Conservation (phyloP, 306 rosid genomes). For the Echinosophora koreensis region DNA sequence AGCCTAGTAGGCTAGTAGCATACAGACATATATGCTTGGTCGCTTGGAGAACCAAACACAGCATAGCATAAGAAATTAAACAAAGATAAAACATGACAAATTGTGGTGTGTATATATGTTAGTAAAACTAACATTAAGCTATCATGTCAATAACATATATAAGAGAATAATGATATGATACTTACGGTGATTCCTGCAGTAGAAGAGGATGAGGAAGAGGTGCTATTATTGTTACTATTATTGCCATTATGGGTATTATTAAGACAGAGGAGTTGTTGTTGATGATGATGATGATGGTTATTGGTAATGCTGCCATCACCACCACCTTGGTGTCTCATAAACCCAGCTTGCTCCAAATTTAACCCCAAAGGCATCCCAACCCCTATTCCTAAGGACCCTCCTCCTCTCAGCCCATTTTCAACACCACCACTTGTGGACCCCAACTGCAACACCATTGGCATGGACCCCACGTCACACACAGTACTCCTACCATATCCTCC, state of each 20-base stretch:
- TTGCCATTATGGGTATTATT: constrained; percentile 24
- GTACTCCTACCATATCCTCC: constrained; percentile 32
- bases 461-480: constrained; percentile 56
- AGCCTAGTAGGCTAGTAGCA: background rate
- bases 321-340: constrained; percentile 57
- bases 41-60: too few species aligned
- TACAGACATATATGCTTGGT: background rate
- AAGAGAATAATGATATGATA: constrained; percentile 7
- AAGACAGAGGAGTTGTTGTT: constrained; percentile 37
- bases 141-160: background rate
- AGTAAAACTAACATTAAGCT: background rate
- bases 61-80: too few species aligned
- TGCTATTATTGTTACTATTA: constrained; percentile 34
- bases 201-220: constrained; percentile 54
- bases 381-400: constrained; percentile 54
- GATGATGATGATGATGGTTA: constrained; percentile 17
- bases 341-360: constrained; percentile 76
- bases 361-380: constrained; percentile 85
- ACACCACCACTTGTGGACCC: constrained; percentile 55
- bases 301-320: constrained; percentile 46
- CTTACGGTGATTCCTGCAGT: constrained; percentile 63
- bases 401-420: constrained; percentile 48
- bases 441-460: constrained; percentile 69
- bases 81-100: background rate
- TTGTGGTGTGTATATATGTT: background rate